A percentile compares a stretch with the other conserved stretches of the same genome.
phyloP scores from a whole-genome alignment of 176 grass and related monocot genomes.

The Juncus inflexus region DNA sequence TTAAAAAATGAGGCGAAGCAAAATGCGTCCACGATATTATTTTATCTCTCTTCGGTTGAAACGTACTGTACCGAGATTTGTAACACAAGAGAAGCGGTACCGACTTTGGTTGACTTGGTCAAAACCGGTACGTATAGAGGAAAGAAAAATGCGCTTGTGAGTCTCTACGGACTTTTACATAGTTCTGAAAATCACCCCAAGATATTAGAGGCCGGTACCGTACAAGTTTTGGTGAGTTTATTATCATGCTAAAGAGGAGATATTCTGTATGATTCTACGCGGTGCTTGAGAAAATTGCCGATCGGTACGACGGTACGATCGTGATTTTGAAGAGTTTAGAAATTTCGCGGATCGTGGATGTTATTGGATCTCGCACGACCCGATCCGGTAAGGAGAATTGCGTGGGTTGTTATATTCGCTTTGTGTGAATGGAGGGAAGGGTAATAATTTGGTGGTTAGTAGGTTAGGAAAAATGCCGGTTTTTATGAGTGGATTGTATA shows the following conservation, averaged over 20 bases:
- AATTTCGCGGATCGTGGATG: slow-evolving; percentile 40
- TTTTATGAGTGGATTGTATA: slow-evolving; percentile 64
- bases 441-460: slow-evolving; percentile 28
- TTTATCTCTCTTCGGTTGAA: slow-evolving; percentile 62
- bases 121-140: slow-evolving; percentile 44
- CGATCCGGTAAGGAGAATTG: slow-evolving; percentile 54
- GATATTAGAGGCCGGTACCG: slow-evolving; percentile 45
- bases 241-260: slow-evolving; percentile 33
- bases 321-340: slow-evolving; percentile 33
- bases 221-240: slow-evolving; percentile 41
- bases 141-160: slow-evolving; percentile 60
- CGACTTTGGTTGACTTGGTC: slow-evolving; percentile 50
- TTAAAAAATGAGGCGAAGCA: slow-evolving; percentile 48
- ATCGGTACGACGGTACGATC: slow-evolving; percentile 35
- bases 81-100: slow-evolving; percentile 48
- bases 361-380: slow-evolving; percentile 43
- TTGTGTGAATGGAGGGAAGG: slow-evolving; percentile 52
- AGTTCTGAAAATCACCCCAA: slow-evolving; percentile 19
- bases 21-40: slow-evolving; percentile 71
- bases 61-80: slow-evolving; percentile 59
- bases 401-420: slow-evolving; percentile 47
- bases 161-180: slow-evolving; percentile 52
- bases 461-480: slow-evolving; percentile 49
- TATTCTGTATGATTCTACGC: slow-evolving; percentile 39
- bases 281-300: slow-evolving; percentile 51